phyloP scores from a whole-genome alignment of 1,139 yeast genomes.

The Pneumocystis jirovecii region DNA sequence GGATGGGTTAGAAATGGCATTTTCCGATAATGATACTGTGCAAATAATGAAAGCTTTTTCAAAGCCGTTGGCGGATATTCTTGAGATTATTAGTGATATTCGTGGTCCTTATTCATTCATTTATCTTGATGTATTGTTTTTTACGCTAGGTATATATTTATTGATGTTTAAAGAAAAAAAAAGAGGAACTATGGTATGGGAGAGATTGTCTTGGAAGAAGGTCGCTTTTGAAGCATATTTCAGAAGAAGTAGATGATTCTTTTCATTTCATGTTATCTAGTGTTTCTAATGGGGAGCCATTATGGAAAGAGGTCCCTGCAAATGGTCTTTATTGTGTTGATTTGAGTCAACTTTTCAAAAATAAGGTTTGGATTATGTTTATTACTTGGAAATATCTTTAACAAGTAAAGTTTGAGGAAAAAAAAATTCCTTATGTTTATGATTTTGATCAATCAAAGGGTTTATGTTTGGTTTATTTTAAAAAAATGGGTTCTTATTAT shows the following conservation, averaged over 20 bases:
- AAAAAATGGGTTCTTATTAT: neutral
- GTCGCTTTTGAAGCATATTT: conserved; percentile 39
- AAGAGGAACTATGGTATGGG: conserved; percentile 48
- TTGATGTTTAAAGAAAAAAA: conserved; percentile 2
- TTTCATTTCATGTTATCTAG: conserved; percentile 25
- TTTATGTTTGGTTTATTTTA: neutral
- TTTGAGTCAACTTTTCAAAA: conserved; percentile 1
- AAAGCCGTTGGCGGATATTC: conserved; percentile 20
- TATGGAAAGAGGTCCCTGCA: conserved; percentile 22
- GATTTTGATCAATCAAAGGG: neutral
- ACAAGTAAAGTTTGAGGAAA: neutral
- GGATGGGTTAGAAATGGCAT: neutral
- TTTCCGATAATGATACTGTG: conserved; percentile 37
- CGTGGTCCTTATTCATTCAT: conserved; percentile 74
- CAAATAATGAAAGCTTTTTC: conserved; percentile 26
- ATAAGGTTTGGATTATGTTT: neutral
- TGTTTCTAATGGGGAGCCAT: conserved; percentile 16
- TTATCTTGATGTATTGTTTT: conserved; percentile 31
- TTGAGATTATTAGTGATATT: conserved; percentile 27
- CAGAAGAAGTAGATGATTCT: conserved; percentile 8
- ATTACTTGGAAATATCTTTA: neutral
- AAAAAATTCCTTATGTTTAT: neutral
- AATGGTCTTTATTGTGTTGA: conserved; percentile 19
- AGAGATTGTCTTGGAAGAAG: conserved; percentile 74
- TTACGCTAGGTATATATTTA: neutral